Base-by-base conservation (phyloP, 768 basidiomycete species). In the Lactifluus subvellereus region DNA sequence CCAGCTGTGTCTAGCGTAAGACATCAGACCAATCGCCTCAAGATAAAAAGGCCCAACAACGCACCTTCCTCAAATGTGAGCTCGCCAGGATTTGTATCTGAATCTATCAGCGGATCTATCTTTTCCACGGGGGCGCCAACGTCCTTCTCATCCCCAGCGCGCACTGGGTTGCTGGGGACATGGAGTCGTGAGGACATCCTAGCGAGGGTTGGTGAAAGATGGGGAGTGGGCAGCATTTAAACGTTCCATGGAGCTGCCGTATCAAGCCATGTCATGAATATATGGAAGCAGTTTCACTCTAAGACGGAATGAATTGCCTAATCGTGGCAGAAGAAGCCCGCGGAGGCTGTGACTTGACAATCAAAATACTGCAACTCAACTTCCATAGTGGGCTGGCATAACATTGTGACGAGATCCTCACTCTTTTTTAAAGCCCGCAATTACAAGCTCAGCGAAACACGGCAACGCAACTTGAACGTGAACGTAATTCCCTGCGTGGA, bases 1-100 rank as follows among this genome's bases (percentile, higher is more conserved):
- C 83, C 83, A 5, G 80, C 80, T 4, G 77, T 72, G 64, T 78
- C 83, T 82, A 22, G 22, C 35, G 14, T 27, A 49, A 42, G 58
- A 43, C 16, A 13, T 47, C 6, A 22, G 43, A 64, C 32, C 59
- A 30, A 3, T 35, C 22, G 8, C 6, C 32, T 4, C 6, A 3
- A 20, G 22, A 42, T 13, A 53, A 32, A 22, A 20, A 43, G 33
- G 4, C 10, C 22, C n/a, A 35, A 33, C 11, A 20, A 55, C 72
- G 37, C 56, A 79, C 81, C 79, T 75, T 84, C 83, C 49, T 80
- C 80, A 48, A 81, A 76, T 0, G 79, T 76, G 55, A 83, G 70
- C 54, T 73, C 79, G 42, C 79, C 79, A 6, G 78, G 78, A 30
- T 77, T 75, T 56, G 73, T 66, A 10, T 66, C 68, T 1, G 64